A percentile compares a stretch with the other conserved stretches of the same genome.
These are phyloP conservation scores for Cornus suecica DNA, from an alignment of 148 eudicot species.

Conservation along the genomic window DNA sequence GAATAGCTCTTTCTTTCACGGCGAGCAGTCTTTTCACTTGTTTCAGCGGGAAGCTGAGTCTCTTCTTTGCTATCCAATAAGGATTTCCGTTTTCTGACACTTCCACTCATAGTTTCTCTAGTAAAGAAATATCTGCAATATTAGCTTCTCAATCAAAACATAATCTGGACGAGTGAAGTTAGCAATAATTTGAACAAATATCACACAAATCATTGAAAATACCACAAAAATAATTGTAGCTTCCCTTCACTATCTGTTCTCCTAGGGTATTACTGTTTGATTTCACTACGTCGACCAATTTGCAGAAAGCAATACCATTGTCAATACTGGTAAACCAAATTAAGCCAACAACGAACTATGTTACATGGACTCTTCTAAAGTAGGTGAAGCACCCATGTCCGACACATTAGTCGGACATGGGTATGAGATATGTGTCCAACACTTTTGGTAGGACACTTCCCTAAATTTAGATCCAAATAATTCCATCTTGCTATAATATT, in stretches of 20 bases:
- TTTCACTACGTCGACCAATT: not conserved
- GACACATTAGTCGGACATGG: no score
- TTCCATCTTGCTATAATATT: no score
- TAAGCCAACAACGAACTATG: no score
- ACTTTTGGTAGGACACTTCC: no score
- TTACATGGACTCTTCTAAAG: no score
- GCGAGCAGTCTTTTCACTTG: constrained; percentile 9
- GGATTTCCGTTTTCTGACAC: constrained; percentile 19
- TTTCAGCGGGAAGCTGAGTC: constrained; percentile 15
- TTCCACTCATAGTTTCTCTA: constrained; percentile 15
- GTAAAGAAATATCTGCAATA: not conserved
- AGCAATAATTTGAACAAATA: not conserved
- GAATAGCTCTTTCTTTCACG: constrained; percentile 19
- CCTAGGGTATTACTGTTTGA: not conserved
- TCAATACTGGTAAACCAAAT: not conserved
- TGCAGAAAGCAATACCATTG: not conserved
- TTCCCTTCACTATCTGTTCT: not conserved
- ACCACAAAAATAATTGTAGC: not conserved
- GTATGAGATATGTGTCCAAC: no score
- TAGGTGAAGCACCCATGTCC: no score
- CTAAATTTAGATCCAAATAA: no score
- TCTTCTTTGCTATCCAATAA: constrained; percentile 24
- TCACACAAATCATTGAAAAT: no score
- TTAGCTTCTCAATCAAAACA: constrained; percentile 5
- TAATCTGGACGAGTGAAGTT: constrained; percentile 9